phyloP scores from a whole-genome alignment of 352 stramenopile genomes.

The Phytophthora hybrid region DNA sequence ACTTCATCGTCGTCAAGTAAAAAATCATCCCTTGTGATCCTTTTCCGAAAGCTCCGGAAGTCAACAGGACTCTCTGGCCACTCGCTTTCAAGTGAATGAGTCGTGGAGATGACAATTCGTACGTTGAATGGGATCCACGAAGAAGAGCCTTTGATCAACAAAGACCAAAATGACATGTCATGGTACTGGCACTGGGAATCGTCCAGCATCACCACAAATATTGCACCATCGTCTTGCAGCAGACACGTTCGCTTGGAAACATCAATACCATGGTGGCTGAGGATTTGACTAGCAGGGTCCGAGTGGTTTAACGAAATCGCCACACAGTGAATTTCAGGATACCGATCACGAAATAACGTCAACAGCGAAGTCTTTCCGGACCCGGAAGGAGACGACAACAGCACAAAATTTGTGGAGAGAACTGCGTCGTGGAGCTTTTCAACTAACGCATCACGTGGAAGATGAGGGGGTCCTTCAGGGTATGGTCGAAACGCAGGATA shows the following conservation, averaged over 20 bases:
- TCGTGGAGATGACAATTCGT: too few relatives aligned
- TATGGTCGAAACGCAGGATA: background rate
- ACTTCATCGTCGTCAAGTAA: too few relatives aligned
- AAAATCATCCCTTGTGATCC: too few relatives aligned
- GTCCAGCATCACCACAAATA: too few relatives aligned
- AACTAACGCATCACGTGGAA: conserved; percentile 20
- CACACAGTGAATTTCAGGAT: conserved; percentile 13
- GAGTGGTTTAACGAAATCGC: background rate
- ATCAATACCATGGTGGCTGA: background rate
- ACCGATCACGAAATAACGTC: conserved; percentile 9
- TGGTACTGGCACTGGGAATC: too few relatives aligned
- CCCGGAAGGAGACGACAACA: background rate
- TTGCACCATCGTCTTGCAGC: too few relatives aligned
- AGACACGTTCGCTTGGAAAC: background rate
- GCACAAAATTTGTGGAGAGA: conserved; percentile 1
- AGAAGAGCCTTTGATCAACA: too few relatives aligned
- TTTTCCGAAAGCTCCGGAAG: too few relatives aligned
- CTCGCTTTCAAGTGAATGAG: too few relatives aligned
- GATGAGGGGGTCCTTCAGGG: conserved; percentile 15
- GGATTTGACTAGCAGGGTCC: background rate
- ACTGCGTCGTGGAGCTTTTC: conserved; percentile 1
- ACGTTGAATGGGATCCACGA: too few relatives aligned
- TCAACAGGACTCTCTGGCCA: too few relatives aligned
- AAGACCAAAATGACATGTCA: too few relatives aligned
- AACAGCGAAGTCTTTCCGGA: conserved; percentile 20